These are phyloP conservation scores for Fragaria nilgerrensis DNA, from an alignment of 306 rosid species.

Conservation along the genomic window DNA sequence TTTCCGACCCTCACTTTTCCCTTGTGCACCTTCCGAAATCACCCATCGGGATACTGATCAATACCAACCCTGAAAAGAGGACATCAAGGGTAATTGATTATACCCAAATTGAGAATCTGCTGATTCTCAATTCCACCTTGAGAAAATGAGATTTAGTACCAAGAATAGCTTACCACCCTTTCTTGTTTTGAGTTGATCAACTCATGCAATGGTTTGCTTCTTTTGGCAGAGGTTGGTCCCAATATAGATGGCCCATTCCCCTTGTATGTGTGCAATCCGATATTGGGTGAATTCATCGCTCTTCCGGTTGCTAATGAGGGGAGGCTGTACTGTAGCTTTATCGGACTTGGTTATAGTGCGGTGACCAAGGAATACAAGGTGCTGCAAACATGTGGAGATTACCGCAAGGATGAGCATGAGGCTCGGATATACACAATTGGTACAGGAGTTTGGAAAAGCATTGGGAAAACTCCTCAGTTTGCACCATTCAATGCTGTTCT, in stretches of 20 bases:
- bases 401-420: background rate
- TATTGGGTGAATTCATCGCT: background rate
- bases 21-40: background rate
- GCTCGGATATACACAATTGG: slow-evolving; percentile 15
- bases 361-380: slow-evolving; percentile 7
- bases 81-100: background rate
- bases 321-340: background rate
- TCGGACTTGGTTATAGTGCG: background rate
- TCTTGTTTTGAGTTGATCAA: background rate
- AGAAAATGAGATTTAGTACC: background rate
- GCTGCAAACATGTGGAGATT: background rate
- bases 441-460: slow-evolving; percentile 13
- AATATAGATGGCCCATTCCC: background rate
- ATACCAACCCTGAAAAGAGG: background rate
- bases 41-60: background rate
- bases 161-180: background rate
- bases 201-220: background rate
- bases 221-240: background rate
- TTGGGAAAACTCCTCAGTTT: background rate
- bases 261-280: slow-evolving; percentile 2
- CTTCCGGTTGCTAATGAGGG: background rate
- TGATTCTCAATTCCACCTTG: background rate
- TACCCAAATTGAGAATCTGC: background rate
- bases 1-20: slow-evolving; percentile 2
- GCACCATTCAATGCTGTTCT: slow-evolving; percentile 15